phyloP scores from a whole-genome alignment of 2,329 filamentous ascomycete species.

The Acephala macrosclerotiorum region DNA sequence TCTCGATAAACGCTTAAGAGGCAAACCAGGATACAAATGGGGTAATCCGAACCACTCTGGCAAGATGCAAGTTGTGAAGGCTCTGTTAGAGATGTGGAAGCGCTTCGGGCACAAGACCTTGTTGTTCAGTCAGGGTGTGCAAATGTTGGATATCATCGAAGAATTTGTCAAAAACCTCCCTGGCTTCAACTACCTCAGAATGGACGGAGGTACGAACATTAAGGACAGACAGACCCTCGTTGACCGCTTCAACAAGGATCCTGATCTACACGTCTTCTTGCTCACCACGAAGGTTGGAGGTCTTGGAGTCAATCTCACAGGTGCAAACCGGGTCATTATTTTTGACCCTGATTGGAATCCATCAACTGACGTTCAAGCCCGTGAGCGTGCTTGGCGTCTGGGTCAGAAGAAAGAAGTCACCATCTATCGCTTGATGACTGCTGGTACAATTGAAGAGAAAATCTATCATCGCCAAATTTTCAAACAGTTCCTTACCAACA shows the following conservation, averaged over 20 bases:
- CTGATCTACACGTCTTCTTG: constrained; percentile 84
- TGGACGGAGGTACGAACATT: constrained; percentile 93
- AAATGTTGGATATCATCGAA: constrained; percentile 95
- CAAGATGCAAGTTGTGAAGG: constrained; percentile 95
- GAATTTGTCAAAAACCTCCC: constrained; percentile 74
- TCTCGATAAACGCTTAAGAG: constrained; percentile 64
- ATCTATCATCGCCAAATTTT: constrained; percentile 99
- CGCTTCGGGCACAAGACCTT: constrained; percentile 86
- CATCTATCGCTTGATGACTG: constrained; percentile 97
- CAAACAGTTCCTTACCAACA: constrained; percentile 97
- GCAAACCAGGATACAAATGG: constrained; percentile 74
- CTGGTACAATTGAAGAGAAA: constrained; percentile 98
- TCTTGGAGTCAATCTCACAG: constrained; percentile 91
- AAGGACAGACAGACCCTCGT: constrained; percentile 89
- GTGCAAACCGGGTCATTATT: constrained; percentile 94
- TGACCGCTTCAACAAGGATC: constrained; percentile 88
- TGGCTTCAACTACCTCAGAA: constrained; percentile 80
- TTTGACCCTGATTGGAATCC: constrained; percentile 99
- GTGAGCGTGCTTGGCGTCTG: constrained; percentile 93
- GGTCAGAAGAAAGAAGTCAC: constrained; percentile 95
- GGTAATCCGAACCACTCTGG: constrained; percentile 82
- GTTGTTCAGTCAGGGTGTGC: constrained; percentile 89
- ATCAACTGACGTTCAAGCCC: constrained; percentile 92
- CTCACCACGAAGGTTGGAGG: constrained; percentile 96
- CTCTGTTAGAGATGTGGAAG: constrained; percentile 87